Evolutionary conservation across 495 filamentous ascomycete species (phyloP).

Genomic region (Penicillium antarcticum): DNA sequence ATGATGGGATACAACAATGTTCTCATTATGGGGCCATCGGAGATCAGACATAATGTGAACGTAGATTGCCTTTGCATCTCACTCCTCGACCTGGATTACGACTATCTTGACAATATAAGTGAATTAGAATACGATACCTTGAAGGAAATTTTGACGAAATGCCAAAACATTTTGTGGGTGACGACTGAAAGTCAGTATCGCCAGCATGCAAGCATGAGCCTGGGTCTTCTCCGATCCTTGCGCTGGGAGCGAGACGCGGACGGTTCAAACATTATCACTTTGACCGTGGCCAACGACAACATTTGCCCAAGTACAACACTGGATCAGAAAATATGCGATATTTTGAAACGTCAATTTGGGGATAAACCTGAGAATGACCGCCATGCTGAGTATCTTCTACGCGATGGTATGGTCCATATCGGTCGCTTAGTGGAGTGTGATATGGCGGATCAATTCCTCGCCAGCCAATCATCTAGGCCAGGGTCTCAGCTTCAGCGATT

Average conservation of each 20-base stretch:
- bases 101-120: neutral
- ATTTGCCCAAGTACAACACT: neutral
- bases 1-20: neutral
- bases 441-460: conserved; percentile 17
- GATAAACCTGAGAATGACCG: conserved; percentile 4
- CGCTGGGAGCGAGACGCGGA: conserved; percentile 28
- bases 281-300: conserved; percentile 10
- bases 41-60: neutral
- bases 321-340: conserved; percentile 4
- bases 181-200: conserved; percentile 10
- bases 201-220: conserved; percentile 14
- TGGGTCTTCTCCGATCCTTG: conserved; percentile 23
- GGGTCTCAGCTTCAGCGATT: conserved; percentile 1
- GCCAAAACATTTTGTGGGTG: conserved; percentile 35
- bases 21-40: neutral
- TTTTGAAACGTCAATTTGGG: conserved; percentile 22
- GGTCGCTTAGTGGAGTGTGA: conserved; percentile 23
- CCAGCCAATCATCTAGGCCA: conserved; percentile 1
- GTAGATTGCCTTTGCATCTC: conserved; percentile 10
- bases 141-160: conserved; percentile 20
- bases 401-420: conserved; percentile 23
- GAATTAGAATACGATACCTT: conserved; percentile 6
- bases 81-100: conserved; percentile 13
- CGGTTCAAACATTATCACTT: conserved; percentile 20
- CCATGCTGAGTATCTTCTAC: conserved; percentile 23